Evolutionary conservation across 2,329 filamentous ascomycete species (phyloP).

Genomic region (Ilyonectria sp.): DNA sequence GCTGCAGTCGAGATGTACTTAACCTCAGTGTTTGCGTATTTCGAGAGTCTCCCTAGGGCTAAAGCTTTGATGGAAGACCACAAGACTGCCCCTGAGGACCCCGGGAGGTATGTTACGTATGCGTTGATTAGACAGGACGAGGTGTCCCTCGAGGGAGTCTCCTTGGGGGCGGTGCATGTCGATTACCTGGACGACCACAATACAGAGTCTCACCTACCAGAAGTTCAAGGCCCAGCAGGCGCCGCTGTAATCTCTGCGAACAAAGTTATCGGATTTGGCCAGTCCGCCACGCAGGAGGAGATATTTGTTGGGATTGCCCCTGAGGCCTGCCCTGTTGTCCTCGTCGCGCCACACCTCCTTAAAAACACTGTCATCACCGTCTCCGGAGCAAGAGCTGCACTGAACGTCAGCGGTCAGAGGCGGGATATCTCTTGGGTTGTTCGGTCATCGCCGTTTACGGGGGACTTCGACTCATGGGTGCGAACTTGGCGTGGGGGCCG

Average conservation of each 20-base stretch:
- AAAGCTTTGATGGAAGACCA: conserved; percentile 14
- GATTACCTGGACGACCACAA: conserved; percentile 43
- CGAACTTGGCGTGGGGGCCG: conserved; percentile 42
- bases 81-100: neutral
- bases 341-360: conserved; percentile 50
- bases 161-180: conserved; percentile 34
- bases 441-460: neutral
- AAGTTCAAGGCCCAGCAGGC: conserved; percentile 43
- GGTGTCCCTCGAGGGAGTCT: neutral
- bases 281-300: conserved; percentile 56
- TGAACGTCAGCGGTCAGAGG: conserved; percentile 49
- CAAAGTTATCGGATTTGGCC: conserved; percentile 53
- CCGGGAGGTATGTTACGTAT: conserved; percentile 34
- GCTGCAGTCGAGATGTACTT: conserved; percentile 51
- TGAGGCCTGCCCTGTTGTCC: conserved; percentile 53
- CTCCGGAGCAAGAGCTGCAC: conserved; percentile 48
- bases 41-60: conserved; percentile 37
- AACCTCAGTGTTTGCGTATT: conserved; percentile 49
- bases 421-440: conserved; percentile 47
- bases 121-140: conserved; percentile 33
- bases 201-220: conserved; percentile 42
- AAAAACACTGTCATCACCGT: conserved; percentile 48
- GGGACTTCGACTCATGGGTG: conserved; percentile 6
- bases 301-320: conserved; percentile 53
- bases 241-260: conserved; percentile 54